These are phyloP conservation scores for Allodekkera sacchari DNA, from an alignment of 805 yeast species.

Conservation along the genomic window DNA sequence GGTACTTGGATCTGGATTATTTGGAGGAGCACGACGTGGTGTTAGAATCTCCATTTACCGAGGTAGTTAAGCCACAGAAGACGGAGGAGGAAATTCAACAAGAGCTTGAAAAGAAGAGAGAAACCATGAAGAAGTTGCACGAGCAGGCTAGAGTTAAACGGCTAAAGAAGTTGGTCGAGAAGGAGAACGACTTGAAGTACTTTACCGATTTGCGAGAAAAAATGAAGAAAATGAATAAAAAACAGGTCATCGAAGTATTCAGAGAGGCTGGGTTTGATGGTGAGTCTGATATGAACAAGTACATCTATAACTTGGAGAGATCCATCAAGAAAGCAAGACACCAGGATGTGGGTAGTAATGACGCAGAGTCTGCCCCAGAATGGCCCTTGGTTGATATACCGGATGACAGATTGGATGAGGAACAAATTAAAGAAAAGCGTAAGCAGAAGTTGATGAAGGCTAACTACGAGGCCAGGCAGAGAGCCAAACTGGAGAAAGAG, in stretches of 20 bases:
- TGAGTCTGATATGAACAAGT: conserved; percentile 61
- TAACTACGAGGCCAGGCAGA: conserved; percentile 78
- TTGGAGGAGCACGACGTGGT: conserved; percentile 67
- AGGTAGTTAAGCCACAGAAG: conserved; percentile 59
- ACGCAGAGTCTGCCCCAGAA: conserved; percentile 27
- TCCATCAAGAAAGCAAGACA: conserved; percentile 61
- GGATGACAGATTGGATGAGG: conserved; percentile 74
- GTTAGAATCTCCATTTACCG: conserved; percentile 74
- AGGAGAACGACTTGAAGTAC: conserved; percentile 72
- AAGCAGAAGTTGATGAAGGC: conserved; percentile 77
- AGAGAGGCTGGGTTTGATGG: conserved; percentile 73
- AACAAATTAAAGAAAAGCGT: conserved; percentile 78
- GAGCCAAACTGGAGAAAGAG: conserved; percentile 72
- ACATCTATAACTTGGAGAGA: conserved; percentile 54
- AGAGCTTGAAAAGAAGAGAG: conserved; percentile 73
- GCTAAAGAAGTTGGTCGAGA: conserved; percentile 68
- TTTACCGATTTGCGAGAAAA: conserved; percentile 51
- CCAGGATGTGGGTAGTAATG: conserved; percentile 55
- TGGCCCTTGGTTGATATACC: conserved; percentile 70
- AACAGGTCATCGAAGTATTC: conserved; percentile 45
- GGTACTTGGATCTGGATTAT: conserved; percentile 49
- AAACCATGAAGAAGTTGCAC: conserved; percentile 81
- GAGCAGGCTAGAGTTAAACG: conserved; percentile 87
- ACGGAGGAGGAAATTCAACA: conserved; percentile 72
- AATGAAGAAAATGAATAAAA: conserved; percentile 40